Percentiles rank a stretch among this genome's conserved stretches.
Conservation (phyloP, 176 grass and related monocot genomes). For the Otatea glauca region DNA sequence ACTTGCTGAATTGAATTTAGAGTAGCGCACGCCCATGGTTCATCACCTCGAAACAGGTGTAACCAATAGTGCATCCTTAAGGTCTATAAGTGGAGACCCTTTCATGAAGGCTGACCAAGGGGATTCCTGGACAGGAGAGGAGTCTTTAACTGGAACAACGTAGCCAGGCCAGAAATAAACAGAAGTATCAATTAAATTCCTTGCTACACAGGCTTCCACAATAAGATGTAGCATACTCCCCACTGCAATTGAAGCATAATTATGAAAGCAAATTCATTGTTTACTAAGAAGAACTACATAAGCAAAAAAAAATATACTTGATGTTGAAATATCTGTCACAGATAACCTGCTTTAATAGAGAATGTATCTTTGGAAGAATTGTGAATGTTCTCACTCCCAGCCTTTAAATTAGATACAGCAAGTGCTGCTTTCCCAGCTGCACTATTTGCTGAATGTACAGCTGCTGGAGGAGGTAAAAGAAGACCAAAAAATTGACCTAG, state of each 20-base stretch:
- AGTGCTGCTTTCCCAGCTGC: constrained; percentile 83
- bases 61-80: constrained; percentile 70
- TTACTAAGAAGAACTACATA: constrained; percentile 23
- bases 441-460: constrained; percentile 59
- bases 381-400: constrained; percentile 40
- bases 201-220: constrained; percentile 83
- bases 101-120: constrained; percentile 74
- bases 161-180: constrained; percentile 92
- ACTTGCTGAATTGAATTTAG: constrained; percentile 5
- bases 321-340: constrained; percentile 17
- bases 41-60: constrained; percentile 81
- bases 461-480: constrained; percentile 66
- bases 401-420: constrained; percentile 62
- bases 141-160: constrained; percentile 59
- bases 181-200: constrained; percentile 86
- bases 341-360: constrained; percentile 64
- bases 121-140: constrained; percentile 52
- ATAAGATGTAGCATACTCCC: constrained; percentile 89
- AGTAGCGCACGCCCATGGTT: neutral
- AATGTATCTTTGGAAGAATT: constrained; percentile 33
- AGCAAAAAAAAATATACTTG: constrained; percentile 31
- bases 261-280: constrained; percentile 20
- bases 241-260: constrained; percentile 59
- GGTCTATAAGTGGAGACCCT: constrained; percentile 67
- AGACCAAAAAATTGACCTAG: constrained; percentile 71